phyloP scores from a whole-genome alignment of 768 basidiomycete species.

The Boletus subparvulus region DNA sequence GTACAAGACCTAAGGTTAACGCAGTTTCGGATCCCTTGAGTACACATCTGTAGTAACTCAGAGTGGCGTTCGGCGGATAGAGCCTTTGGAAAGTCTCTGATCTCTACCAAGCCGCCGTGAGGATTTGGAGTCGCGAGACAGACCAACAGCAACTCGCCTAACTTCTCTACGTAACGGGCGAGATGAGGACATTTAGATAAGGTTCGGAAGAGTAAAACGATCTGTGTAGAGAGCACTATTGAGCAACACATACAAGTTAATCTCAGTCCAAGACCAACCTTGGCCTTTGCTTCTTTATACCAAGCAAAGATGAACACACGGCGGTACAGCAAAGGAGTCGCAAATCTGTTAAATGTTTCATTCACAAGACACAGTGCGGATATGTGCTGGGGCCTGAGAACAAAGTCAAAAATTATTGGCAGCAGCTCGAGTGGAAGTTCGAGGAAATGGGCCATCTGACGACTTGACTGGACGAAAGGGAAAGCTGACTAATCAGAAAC shows the following conservation, averaged over 20 bases:
- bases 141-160: conserved; percentile 47
- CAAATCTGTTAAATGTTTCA: conserved; percentile 51
- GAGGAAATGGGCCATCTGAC: conserved; percentile 40
- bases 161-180: conserved; percentile 52
- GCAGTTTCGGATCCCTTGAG: conserved; percentile 59
- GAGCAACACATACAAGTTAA: neutral
- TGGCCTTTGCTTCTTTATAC: conserved; percentile 64
- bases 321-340: conserved; percentile 54
- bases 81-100: conserved; percentile 71
- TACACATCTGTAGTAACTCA: conserved; percentile 40
- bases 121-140: neutral
- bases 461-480: neutral
- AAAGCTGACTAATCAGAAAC: conserved; percentile 27
- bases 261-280: conserved; percentile 37
- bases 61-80: conserved; percentile 32
- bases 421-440: conserved; percentile 70
- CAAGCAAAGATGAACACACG: conserved; percentile 65
- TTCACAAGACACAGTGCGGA: conserved; percentile 56
- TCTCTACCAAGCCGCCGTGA: conserved; percentile 43
- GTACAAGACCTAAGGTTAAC: conserved; percentile 59
- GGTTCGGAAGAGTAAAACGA: conserved; percentile 59
- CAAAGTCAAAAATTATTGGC: conserved; percentile 49
- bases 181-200: conserved; percentile 54
- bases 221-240: conserved; percentile 37
- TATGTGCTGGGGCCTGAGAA: conserved; percentile 55